phyloP scores from a whole-genome alignment of 1,284 basidiomycete genomes.

The Malassezia cuniculi region DNA sequence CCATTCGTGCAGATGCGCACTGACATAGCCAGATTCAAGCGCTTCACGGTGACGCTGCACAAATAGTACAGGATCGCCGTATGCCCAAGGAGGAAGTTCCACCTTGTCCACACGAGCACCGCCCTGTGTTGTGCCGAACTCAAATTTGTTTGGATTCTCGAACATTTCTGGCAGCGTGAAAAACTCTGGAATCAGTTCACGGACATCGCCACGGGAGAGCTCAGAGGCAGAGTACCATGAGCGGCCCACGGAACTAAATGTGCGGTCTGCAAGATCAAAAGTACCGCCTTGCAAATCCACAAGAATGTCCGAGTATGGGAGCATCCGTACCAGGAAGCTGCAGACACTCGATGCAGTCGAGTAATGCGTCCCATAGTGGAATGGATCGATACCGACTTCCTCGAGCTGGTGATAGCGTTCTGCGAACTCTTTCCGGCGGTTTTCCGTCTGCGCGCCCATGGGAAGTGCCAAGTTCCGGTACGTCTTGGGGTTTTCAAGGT shows the following conservation, averaged over 20 bases:
- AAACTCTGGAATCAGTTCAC: constrained; percentile 88
- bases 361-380: constrained; percentile 63
- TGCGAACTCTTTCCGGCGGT: constrained; percentile 48
- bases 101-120: constrained; percentile 77
- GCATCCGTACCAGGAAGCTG: constrained; percentile 78
- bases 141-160: constrained; percentile 51
- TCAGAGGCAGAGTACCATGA: constrained; percentile 73
- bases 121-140: constrained; percentile 68
- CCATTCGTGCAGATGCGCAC: constrained; percentile 72
- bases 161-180: constrained; percentile 52
- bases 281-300: constrained; percentile 50
- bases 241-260: constrained; percentile 61
- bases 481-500: constrained; percentile 56
- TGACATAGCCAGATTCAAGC: constrained; percentile 77
- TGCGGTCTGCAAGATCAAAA: constrained; percentile 85
- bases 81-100: constrained; percentile 80
- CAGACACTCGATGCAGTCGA: constrained; percentile 93
- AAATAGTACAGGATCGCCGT: constrained; percentile 70
- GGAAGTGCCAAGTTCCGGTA: constrained; percentile 73
- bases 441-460: constrained; percentile 76
- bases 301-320: constrained; percentile 50
- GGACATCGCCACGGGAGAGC: constrained; percentile 79
- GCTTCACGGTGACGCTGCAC: constrained; percentile 69
- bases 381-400: constrained; percentile 59
- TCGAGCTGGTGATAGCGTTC: constrained; percentile 61